Evolutionary conservation across 2,329 filamentous ascomycete genomes (phyloP), one percentile per base, ranked within the genome.

Genomic region (Nemania bipapillata): DNA sequence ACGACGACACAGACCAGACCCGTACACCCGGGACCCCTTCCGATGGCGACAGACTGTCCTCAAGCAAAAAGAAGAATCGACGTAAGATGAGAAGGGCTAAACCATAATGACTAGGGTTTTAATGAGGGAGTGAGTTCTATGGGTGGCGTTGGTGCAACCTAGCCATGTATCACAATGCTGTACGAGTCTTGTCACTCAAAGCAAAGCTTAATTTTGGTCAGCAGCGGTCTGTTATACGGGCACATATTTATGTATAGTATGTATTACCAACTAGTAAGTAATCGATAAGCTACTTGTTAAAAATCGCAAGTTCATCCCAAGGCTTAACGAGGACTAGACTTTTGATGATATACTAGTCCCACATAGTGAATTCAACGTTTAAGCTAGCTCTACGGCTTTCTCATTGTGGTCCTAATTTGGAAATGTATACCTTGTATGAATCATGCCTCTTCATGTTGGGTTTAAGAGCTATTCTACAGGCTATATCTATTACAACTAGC

Each of bases 81-180:
- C 61, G 65, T 24, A 73, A 68, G 52, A 82, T 80, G 75, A 81
- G 81, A 75, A 81, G 78, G 64, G 75, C 76, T 35, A 74, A 76
- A 32, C 63, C 57, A 40, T 71, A 61, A 56, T 40, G 32, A n/a
- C 28, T 9, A 17, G n/a, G n/a, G 42, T 35, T 28, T 32, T 26
- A 35, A n/a, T 4, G 37, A 40, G 15, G 30, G 26, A 45, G 42
- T 2, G 4, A 12, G 22, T 4, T 15, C 9, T 47, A 45, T 17
- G 35, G 57, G 32, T 35, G 28, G 22, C 20, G 22, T 20, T 37
- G 5, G 32, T 15, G 22, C 42, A n/a, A 12, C 24, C 24, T n/a
- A 6, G 22, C 32, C 20, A 30, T 52, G 45, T 63, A 12, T 17
- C n/a, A 12, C 5, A 15, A 8, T 15, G 50, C 17, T 32, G 35